Evolutionary conservation across 1,139 yeast species (phyloP).

Genomic region (Yamadazyma diddensiae): DNA sequence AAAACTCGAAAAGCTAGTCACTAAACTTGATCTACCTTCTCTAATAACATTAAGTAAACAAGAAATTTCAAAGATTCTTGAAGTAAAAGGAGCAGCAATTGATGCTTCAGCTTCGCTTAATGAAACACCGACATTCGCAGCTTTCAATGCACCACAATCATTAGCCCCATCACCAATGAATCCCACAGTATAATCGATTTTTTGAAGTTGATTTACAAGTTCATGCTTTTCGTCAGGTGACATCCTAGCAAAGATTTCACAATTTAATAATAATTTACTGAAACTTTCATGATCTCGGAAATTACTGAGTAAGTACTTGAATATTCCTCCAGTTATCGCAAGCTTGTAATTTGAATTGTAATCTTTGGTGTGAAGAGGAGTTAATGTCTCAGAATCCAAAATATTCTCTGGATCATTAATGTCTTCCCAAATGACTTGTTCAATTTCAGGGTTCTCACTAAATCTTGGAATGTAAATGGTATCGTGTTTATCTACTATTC

Average conservation of each 20-base stretch:
- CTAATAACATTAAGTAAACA: conserved; percentile 88
- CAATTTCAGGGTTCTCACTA: conserved; percentile 32
- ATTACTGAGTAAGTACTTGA: conserved; percentile 68
- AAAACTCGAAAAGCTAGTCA: conserved; percentile 94
- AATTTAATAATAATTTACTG: conserved; percentile 65
- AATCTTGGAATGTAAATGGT: conserved; percentile 71
- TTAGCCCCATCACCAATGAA: conserved; percentile 98
- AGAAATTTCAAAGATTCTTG: conserved; percentile 82
- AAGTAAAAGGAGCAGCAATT: conserved; percentile 97
- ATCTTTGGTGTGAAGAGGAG: conserved; percentile 33
- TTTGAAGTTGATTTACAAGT: conserved; percentile 81
- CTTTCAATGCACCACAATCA: conserved; percentile 97
- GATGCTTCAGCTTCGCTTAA: conserved; percentile 97
- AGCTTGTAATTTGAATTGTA: conserved; percentile 48
- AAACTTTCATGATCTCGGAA: conserved; percentile 37
- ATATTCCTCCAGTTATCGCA: conserved; percentile 91
- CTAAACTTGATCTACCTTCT: conserved; percentile 93
- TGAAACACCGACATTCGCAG: conserved; percentile 96
- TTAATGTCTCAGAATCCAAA: conserved; percentile 63
- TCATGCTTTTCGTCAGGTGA: conserved; percentile 99
- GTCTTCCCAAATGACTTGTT: conserved; percentile 59
- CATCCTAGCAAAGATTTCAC: conserved; percentile 91
- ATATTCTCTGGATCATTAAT: conserved; percentile 50
- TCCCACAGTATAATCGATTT: conserved; percentile 86
- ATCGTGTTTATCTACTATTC: conserved; percentile 47